These are phyloP conservation scores for Globisporangium ultimum DNA, from an alignment of 352 stramenopile genomes.

Conservation along the genomic window DNA sequence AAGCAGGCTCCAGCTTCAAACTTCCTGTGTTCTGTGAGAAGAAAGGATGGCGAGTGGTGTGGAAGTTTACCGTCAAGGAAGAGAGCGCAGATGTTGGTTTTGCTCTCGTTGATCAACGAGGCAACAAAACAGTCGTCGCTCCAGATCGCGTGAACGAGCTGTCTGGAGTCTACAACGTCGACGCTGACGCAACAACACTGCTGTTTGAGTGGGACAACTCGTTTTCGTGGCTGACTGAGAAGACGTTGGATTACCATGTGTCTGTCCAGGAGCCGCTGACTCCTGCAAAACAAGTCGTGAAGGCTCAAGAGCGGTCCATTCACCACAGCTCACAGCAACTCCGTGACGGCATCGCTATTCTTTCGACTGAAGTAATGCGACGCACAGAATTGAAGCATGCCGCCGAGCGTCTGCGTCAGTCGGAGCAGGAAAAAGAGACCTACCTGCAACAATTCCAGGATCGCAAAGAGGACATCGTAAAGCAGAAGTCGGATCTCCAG, in stretches of 20 bases:
- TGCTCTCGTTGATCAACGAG: constrained; percentile 22
- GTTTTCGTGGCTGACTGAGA: constrained; percentile 84
- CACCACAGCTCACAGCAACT: constrained; percentile 22
- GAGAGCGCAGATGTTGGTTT: constrained; percentile 64
- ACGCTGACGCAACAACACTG: constrained; percentile 35
- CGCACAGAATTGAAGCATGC: constrained; percentile 34
- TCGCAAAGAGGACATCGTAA: constrained; percentile 29
- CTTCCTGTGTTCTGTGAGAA: constrained; percentile 72
- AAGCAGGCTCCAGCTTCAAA: constrained; percentile 65
- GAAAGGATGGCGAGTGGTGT: constrained; percentile 62
- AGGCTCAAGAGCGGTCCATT: constrained; percentile 27
- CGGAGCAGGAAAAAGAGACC: constrained; percentile 31
- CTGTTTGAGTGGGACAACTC: constrained; percentile 80
- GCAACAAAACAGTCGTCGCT: constrained; percentile 27
- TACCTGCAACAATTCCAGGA: constrained; percentile 27
- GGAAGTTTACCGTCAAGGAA: constrained; percentile 76
- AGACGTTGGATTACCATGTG: constrained; percentile 84
- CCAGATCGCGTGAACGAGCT: constrained; percentile 52
- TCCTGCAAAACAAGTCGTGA: constrained; percentile 28
- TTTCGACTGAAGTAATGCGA: constrained; percentile 29
- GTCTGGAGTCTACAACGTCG: constrained; percentile 44
- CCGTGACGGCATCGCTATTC: constrained; percentile 24
- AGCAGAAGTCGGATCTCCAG: constrained; percentile 40
- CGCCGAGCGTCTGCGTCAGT: constrained; percentile 31
- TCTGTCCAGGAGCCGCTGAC: constrained; percentile 62